Base-by-base conservation (phyloP, 1,284 basidiomycete genomes). In the Irpex sp. region DNA sequence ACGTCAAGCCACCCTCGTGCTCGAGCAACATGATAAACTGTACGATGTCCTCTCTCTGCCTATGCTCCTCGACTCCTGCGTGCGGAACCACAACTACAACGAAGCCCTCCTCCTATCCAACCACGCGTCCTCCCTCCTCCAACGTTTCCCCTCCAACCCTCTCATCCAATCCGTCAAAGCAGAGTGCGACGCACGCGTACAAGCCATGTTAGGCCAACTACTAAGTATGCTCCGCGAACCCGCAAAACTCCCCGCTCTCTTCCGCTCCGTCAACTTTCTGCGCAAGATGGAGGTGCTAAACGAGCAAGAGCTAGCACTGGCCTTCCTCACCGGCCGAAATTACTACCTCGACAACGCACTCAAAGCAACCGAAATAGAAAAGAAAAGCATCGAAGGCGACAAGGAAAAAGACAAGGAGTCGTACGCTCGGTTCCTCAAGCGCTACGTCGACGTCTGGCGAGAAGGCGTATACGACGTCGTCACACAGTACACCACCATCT, bases 391-490 rank as follows among this genome's bases (percentile, higher is more conserved):
- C 5, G 72, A 70, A 57, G 69, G 66, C 26, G 71, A 70, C 63
- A 79, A 79, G 38, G 82, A 84, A 63, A 76, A 82, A 58, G 85
- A 86, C 62, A 83, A 81, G 67, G 84, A 88, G 65, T 92, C 94
- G 65, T 81, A 92, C 21, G 84, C 90, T 34, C 79, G 89, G 51
- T 95, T 89, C 76, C 80, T 96, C 63, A 90, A 93, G 70, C 87
- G 87, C 70, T 96, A 96, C 76, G 87, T 97, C 68, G 96, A 97
- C 72, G 77, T 89, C 6, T 98, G 96, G 90, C 82, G 96, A 57
- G 96, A 98, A 76, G 88, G 93, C 60, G 89, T 96, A 26, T 92
- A 96, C 75, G 96, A 98, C 73, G 88, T 96, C 69, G 84, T 97
- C 67, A 91, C 89, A 15, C 95, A 97, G 74, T 97, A 89, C 70